Conservation (phyloP, 768 basidiomycete genomes). For the Neoboletus subvelutipes region DNA sequence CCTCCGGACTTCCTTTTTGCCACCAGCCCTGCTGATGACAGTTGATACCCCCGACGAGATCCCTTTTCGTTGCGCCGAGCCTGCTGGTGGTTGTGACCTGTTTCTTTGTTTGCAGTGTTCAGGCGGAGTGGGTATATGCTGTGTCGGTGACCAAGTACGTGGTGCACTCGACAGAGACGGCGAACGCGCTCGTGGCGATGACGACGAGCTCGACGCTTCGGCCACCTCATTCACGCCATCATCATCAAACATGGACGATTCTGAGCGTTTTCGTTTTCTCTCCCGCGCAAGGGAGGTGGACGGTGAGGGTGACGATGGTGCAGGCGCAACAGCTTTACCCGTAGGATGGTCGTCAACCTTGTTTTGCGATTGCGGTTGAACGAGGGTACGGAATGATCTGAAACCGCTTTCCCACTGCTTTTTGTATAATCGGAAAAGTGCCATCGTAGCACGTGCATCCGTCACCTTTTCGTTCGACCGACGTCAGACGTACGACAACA, state of each 20-base stretch:
- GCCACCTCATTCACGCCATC: background rate
- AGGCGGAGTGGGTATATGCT: background rate
- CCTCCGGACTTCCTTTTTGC: conserved; percentile 27
- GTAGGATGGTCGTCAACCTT: background rate
- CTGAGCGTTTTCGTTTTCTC: conserved; percentile 20
- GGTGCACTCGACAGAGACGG: background rate
- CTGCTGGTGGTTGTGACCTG: too few species aligned
- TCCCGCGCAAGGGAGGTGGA: background rate
- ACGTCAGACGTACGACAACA: background rate
- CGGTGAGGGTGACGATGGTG: background rate
- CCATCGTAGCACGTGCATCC: conserved; percentile 79
- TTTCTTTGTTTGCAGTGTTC: conserved; percentile 26
- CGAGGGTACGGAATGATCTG: conserved; percentile 4
- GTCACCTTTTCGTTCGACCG: conserved; percentile 56
- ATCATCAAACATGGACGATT: background rate
- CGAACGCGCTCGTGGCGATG: background rate
- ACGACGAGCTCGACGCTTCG: background rate
- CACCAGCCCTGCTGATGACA: conserved; percentile 13
- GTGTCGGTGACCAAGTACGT: background rate
- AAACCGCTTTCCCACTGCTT: conserved; percentile 73
- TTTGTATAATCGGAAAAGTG: conserved; percentile 80
- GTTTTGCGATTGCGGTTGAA: background rate
- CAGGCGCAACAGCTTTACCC: background rate
- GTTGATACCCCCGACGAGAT: too few species aligned
- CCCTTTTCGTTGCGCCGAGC: too few species aligned